A percentile compares a stretch with the other conserved stretches of the same genome.
Conservation (phyloP, 2,329 filamentous ascomycete species). For the Scytalidium sp. region DNA sequence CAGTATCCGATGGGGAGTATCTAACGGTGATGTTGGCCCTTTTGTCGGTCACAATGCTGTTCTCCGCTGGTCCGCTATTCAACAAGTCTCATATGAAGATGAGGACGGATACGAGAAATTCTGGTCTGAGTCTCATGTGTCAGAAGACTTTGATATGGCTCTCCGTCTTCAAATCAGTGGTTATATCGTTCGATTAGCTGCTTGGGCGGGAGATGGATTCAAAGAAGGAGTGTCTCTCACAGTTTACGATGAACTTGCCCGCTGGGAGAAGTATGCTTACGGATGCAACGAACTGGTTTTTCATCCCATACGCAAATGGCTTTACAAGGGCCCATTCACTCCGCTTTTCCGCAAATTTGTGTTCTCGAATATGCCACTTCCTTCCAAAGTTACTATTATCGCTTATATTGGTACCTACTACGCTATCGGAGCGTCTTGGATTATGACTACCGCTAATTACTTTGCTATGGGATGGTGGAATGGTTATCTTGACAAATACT, state of each 20-base stretch:
- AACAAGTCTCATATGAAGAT: conserved; percentile 68
- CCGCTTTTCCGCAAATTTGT: conserved; percentile 74
- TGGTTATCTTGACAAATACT: conserved; percentile 76
- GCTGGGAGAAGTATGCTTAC: conserved; percentile 87
- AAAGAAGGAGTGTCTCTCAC: conserved; percentile 82
- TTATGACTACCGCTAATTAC: conserved; percentile 71
- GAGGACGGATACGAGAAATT: conserved; percentile 74
- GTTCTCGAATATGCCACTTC: conserved; percentile 69
- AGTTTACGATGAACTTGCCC: conserved; percentile 78
- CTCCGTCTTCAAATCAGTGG: conserved; percentile 70
- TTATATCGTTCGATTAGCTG: conserved; percentile 70
- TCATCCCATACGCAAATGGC: conserved; percentile 72
- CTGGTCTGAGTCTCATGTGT: conserved; percentile 78
- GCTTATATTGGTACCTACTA: conserved; percentile 81
- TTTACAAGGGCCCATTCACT: conserved; percentile 72
- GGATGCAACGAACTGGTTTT: conserved; percentile 82
- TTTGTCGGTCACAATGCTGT: conserved; percentile 82
- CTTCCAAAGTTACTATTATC: conserved; percentile 72
- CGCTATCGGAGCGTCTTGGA: conserved; percentile 72
- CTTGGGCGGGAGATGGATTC: conserved; percentile 74
- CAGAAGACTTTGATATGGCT: conserved; percentile 81
- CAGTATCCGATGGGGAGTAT: conserved; percentile 73
- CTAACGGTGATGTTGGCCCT: conserved; percentile 73
- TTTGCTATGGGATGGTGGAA: conserved; percentile 76
- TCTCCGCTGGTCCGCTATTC: conserved; percentile 71